Evolutionary conservation across 2,329 filamentous ascomycete genomes (phyloP).

Genomic region (Malbranchea cinnamomea): DNA sequence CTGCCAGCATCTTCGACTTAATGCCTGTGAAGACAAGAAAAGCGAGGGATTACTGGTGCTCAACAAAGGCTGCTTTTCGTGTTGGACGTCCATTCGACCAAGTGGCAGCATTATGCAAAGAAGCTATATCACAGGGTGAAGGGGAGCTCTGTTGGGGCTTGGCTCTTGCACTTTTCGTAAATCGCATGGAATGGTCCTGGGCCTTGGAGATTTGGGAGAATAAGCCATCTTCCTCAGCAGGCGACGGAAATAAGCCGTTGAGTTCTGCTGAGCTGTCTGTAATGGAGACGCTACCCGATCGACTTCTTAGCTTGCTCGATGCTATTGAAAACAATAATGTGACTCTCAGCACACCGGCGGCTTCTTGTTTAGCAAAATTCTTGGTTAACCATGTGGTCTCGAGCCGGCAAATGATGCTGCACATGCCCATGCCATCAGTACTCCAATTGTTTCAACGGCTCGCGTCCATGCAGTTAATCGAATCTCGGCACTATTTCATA

Average conservation of each 20-base stretch:
- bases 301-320: constrained; percentile 12
- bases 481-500: constrained; percentile 14
- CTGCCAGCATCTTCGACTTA: constrained; percentile 31
- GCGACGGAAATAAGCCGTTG: too few relatives aligned
- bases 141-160: constrained; percentile 17
- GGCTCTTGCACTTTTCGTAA: constrained; percentile 18
- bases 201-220: constrained; percentile 18
- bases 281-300: constrained; percentile 10
- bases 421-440: constrained; percentile 17
- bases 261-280: constrained; percentile 4
- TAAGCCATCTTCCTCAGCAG: constrained; percentile 9
- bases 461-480: constrained; percentile 13
- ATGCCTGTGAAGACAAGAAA: constrained; percentile 24
- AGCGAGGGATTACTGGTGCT: constrained; percentile 29
- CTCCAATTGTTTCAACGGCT: constrained; percentile 17
- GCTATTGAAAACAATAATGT: background rate
- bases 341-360: constrained; percentile 1
- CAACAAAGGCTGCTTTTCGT: constrained; percentile 29
- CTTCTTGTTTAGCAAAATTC: constrained; percentile 11
- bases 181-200: constrained; percentile 19
- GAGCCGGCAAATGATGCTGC: constrained; percentile 14
- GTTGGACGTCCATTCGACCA: constrained; percentile 22
- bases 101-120: constrained; percentile 27
- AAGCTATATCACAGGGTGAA: constrained; percentile 19
- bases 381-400: constrained; percentile 16